Evolutionary conservation across 495 filamentous ascomycete species (phyloP), one percentile per base, ranked within the genome.

Genomic region (Podospora tetraspora): DNA sequence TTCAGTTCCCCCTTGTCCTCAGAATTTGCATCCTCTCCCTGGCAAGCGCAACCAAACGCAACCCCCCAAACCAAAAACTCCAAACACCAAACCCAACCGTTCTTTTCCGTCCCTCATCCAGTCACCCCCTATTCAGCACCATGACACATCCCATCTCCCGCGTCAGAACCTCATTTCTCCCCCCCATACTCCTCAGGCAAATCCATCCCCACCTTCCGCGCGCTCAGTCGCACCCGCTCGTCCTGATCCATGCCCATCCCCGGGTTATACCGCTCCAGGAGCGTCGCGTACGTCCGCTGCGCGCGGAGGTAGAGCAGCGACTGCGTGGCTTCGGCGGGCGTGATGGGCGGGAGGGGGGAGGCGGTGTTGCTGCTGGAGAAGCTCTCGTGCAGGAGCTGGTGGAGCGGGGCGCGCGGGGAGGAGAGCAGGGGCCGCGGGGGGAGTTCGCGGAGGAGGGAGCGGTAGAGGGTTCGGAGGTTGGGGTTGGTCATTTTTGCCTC

Each of bases 221-320:
- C 94, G 68, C 92, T 91, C 82, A 97, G 80, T 66, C 91, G 74
- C 57, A 97, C 88, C 69, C 88, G 83, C 81, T 96, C 93, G 79
- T 96, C 92, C 79, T 95, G 89, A 71, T 89, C 87, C 87, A 94
- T 88, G 60, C 80, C 80, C 87, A 93, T 90, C 7, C 92, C 92
- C 8, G 94, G 93, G 76, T 98, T 99, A 79, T 98, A 99, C 72
- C 92, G 84, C 76, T 97, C 94, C 25, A 98, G 69, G 43, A 97
- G 78, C 57, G 85, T 87, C 8, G 85, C 84, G 73, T 98, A 97
- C 77, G 85, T 85, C 21, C 94, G 82, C 79, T 99, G 95, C 43
- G 94, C 91, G 63, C 86, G 85, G 3, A 92, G 83, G 76, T 96
- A 98, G 65, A 88, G 85, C 30, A 92, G 78, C 67, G 91, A 85